phyloP scores from a whole-genome alignment of 176 grass and related monocot species.

The Coix lacrymajobi region DNA sequence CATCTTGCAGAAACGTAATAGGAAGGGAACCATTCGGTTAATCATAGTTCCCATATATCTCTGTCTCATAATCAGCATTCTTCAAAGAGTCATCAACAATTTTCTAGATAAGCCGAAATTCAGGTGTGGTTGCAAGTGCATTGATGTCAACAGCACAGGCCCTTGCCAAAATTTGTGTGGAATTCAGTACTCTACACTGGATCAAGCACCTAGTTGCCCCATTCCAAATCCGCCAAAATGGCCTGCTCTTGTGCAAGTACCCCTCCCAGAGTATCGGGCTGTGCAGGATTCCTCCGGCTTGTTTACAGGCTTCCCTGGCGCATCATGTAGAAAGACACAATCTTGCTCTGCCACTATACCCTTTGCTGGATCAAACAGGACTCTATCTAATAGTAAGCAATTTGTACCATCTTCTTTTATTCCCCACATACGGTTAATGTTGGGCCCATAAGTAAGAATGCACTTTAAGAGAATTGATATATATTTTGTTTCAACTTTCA shows the following conservation, averaged over 20 bases:
- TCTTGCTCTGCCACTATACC: slow-evolving; percentile 48
- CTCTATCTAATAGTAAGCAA: slow-evolving; percentile 56
- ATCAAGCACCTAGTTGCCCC: slow-evolving; percentile 36
- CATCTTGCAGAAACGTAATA: slow-evolving; percentile 56
- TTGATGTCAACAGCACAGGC: slow-evolving; percentile 24
- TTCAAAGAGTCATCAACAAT: slow-evolving; percentile 40
- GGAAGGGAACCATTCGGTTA: slow-evolving; percentile 42
- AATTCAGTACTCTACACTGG: slow-evolving; percentile 38
- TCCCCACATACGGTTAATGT: neutral
- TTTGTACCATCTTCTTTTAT: neutral
- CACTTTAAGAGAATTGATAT: neutral
- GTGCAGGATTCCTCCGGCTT: slow-evolving; percentile 17
- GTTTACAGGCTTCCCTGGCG: slow-evolving; percentile 32
- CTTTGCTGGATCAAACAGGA: slow-evolving; percentile 47
- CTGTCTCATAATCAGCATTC: slow-evolving; percentile 40
- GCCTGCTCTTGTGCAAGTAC: slow-evolving; percentile 55
- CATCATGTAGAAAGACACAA: slow-evolving; percentile 44
- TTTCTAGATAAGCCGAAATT: slow-evolving; percentile 23
- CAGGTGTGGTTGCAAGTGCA: slow-evolving; percentile 47
- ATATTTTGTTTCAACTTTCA: neutral
- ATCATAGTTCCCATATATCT: slow-evolving; percentile 57
- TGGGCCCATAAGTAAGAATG: neutral
- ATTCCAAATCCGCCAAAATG: slow-evolving; percentile 50
- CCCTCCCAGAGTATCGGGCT: slow-evolving; percentile 32
- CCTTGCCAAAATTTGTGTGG: slow-evolving; percentile 48